Conservation (phyloP, 164 flowering plant genomes). For the Amborella trichopoda region DNA sequence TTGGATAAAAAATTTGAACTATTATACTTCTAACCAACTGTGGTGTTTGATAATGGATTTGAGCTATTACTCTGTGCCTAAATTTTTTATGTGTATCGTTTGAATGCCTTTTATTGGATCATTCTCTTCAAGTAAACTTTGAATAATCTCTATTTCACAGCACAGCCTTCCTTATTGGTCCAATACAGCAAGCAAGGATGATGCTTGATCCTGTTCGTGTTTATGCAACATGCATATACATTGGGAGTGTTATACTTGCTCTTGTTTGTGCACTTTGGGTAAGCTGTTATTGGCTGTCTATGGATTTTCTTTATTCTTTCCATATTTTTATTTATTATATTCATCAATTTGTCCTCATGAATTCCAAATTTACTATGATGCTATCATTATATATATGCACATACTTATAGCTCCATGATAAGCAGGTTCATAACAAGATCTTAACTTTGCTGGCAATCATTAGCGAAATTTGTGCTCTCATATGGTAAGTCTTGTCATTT, state of each 20-base stretch:
- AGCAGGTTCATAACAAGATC: constrained; percentile 86
- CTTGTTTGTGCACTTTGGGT: constrained; percentile 80
- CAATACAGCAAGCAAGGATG: constrained; percentile 53
- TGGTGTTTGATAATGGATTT: too few species aligned
- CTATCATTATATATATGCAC: too few species aligned
- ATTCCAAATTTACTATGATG: too few species aligned
- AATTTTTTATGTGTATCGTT: too few species aligned
- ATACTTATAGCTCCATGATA: constrained; percentile 1
- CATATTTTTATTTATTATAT: too few species aligned
- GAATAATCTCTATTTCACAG: constrained; percentile 54
- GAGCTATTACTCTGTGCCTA: too few species aligned
- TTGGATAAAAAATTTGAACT: too few species aligned
- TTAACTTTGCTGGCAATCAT: constrained; percentile 69
- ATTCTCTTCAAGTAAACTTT: not conserved
- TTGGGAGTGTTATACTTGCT: constrained; percentile 56
- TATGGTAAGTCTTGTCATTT: constrained; percentile 73
- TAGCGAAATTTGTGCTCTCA: constrained; percentile 75
- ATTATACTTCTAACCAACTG: too few species aligned
- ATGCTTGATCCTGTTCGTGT: constrained; percentile 81
- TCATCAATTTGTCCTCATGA: too few species aligned
- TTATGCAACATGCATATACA: constrained; percentile 61
- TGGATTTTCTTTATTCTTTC: too few species aligned
- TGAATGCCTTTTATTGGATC: not conserved
- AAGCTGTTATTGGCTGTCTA: constrained; percentile 14
- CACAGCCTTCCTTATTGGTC: constrained; percentile 80